Percentiles rank a stretch among this genome's conserved stretches.
These are phyloP conservation scores for Taiwanofungus camphoratus DNA, from an alignment of 1,284 basidiomycete genomes.

Conservation along the genomic window DNA sequence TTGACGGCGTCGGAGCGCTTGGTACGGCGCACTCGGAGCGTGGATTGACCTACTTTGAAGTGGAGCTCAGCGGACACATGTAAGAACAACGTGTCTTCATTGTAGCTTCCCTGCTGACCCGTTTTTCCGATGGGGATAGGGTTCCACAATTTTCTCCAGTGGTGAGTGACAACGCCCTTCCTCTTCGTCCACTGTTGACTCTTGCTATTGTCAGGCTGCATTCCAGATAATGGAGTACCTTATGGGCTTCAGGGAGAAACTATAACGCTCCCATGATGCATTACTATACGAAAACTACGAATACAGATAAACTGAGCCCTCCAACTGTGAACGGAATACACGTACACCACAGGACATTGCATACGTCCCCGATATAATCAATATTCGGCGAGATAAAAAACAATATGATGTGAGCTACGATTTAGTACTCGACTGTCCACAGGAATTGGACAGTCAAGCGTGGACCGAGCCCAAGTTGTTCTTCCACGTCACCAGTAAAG, in stretches of 20 bases:
- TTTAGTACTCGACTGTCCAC: constrained; percentile 29
- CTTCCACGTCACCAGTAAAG: constrained; percentile 30
- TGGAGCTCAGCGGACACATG: constrained; percentile 68
- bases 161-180: constrained; percentile 32
- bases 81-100: constrained; percentile 30
- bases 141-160: constrained; percentile 62
- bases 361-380: too few species aligned
- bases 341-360: too few species aligned
- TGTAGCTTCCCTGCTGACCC: neutral
- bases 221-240: constrained; percentile 68
- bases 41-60: constrained; percentile 60
- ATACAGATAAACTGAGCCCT: too few species aligned
- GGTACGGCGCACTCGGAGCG: constrained; percentile 63
- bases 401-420: constrained; percentile 17
- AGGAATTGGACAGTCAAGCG: constrained; percentile 23
- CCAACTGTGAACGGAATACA: too few species aligned
- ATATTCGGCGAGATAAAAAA: neutral
- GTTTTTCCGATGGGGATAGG: constrained; percentile 28
- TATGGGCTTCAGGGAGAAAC: constrained; percentile 52
- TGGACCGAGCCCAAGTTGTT: constrained; percentile 25
- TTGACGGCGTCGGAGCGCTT: constrained; percentile 61
- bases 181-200: constrained; percentile 50
- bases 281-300: too few species aligned
- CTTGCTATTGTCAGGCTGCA: constrained; percentile 38
- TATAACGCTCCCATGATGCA: too few species aligned